These are phyloP conservation scores for Calonectria henricotiae DNA, from an alignment of 2,329 filamentous ascomycete genomes.

Conservation along the genomic window DNA sequence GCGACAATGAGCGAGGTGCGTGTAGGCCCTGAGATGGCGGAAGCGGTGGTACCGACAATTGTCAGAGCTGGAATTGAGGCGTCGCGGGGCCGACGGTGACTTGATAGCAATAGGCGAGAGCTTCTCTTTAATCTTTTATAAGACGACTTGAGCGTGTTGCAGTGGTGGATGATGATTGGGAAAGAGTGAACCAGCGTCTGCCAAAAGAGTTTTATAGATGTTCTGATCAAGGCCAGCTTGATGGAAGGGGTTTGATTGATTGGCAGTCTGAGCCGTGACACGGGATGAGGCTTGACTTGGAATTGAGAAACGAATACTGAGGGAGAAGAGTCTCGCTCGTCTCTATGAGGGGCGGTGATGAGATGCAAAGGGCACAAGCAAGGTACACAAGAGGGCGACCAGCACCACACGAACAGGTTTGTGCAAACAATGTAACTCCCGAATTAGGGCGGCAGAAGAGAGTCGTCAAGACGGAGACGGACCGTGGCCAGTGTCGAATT, in stretches of 20 bases:
- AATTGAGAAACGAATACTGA: conserved; percentile 49
- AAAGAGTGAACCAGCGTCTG: conserved; percentile 8
- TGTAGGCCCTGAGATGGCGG: conserved; percentile 24
- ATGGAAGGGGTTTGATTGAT: conserved; percentile 44
- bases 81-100: conserved; percentile 30
- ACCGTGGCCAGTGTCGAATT: conserved; percentile 1
- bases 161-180: conserved; percentile 11
- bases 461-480: conserved; percentile 45
- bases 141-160: neutral
- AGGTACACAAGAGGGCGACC: conserved; percentile 38
- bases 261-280: conserved; percentile 26
- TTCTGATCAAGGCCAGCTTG: conserved; percentile 49
- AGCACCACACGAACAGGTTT: conserved; percentile 41
- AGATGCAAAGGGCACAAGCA: conserved; percentile 17
- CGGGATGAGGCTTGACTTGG: conserved; percentile 41
- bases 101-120: conserved; percentile 2
- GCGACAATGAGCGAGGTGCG: conserved; percentile 23
- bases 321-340: conserved; percentile 44
- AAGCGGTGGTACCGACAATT: conserved; percentile 29
- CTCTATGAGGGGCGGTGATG: conserved; percentile 23
- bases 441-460: conserved; percentile 31
- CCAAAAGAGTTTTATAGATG: conserved; percentile 33
- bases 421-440: conserved; percentile 31
- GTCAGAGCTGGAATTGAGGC: conserved; percentile 37
- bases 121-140: neutral